These are phyloP conservation scores for Candida coleopterorum DNA, from an alignment of 805 yeast species.

Conservation along the genomic window DNA sequence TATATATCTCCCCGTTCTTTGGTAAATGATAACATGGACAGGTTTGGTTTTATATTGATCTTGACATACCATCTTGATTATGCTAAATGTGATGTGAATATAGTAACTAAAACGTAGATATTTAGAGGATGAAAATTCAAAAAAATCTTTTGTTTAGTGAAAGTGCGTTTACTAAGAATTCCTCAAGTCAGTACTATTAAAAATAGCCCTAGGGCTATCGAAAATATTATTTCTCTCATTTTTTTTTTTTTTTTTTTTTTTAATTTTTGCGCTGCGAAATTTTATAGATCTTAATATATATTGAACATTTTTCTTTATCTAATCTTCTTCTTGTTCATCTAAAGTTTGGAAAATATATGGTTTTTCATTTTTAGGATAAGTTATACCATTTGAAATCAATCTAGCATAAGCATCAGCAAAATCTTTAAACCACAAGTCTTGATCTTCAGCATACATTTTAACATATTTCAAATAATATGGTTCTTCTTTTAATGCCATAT, in stretches of 20 bases:
- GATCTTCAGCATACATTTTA: slow-evolving; percentile 46
- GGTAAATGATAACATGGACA: too few relatives aligned
- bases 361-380: slow-evolving; percentile 47
- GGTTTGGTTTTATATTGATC: too few relatives aligned
- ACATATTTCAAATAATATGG: slow-evolving; percentile 40
- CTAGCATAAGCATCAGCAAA: slow-evolving; percentile 42
- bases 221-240: too few relatives aligned
- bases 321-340: slow-evolving; percentile 53
- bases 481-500: slow-evolving; percentile 48
- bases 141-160: background rate
- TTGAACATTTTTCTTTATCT: too few relatives aligned
- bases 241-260: too few relatives aligned
- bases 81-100: background rate
- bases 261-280: too few relatives aligned
- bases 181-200: too few relatives aligned
- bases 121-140: background rate
- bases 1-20: too few relatives aligned
- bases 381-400: slow-evolving; percentile 41
- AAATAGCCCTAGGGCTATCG: background rate
- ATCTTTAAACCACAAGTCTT: slow-evolving; percentile 45
- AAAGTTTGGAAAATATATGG: slow-evolving; percentile 56
- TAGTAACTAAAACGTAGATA: background rate
- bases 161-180: background rate
- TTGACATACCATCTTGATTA: slow-evolving; percentile 3
- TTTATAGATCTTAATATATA: too few relatives aligned